These are phyloP conservation scores for Terfezia boudieri DNA, from an alignment of 495 filamentous ascomycete species.

Conservation along the genomic window DNA sequence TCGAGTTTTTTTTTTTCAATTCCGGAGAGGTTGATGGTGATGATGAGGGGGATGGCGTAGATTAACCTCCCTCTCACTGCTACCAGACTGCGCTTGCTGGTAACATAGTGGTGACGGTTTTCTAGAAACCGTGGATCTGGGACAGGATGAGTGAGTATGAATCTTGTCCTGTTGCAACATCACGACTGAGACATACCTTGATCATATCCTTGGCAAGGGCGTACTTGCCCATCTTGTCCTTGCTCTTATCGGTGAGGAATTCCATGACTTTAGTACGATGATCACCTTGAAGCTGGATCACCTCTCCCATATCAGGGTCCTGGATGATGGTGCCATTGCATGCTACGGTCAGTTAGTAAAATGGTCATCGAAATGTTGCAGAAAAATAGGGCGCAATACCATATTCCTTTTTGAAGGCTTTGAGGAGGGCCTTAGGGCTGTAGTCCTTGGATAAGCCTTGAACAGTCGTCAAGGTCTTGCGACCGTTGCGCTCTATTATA, in stretches of 20 bases:
- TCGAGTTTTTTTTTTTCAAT: too few relatives aligned
- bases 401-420: conserved; percentile 99
- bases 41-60: too few relatives aligned
- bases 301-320: conserved; percentile 94
- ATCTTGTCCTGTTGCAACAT: neutral
- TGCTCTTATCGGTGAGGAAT: conserved; percentile 86
- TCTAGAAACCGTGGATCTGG: conserved; percentile 59
- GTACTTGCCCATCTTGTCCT: conserved; percentile 53
- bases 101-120: neutral
- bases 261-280: conserved; percentile 97
- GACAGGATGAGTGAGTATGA: neutral
- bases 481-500: conserved; percentile 89
- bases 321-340: conserved; percentile 99
- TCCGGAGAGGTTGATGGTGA: too few relatives aligned
- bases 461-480: conserved; percentile 98
- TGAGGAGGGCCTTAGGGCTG: conserved; percentile 97
- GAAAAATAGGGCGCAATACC: conserved; percentile 29
- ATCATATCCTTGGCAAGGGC: conserved; percentile 30
- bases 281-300: conserved; percentile 98
- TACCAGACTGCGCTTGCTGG: neutral
- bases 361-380: neutral
- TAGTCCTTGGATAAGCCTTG: conserved; percentile 96
- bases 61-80: too few relatives aligned
- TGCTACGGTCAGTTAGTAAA: conserved; percentile 27
- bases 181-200: conserved; percentile 37